Evolutionary conservation across 2,329 filamentous ascomycete genomes (phyloP).

Genomic region (Ophiosphaerella korrae): DNA sequence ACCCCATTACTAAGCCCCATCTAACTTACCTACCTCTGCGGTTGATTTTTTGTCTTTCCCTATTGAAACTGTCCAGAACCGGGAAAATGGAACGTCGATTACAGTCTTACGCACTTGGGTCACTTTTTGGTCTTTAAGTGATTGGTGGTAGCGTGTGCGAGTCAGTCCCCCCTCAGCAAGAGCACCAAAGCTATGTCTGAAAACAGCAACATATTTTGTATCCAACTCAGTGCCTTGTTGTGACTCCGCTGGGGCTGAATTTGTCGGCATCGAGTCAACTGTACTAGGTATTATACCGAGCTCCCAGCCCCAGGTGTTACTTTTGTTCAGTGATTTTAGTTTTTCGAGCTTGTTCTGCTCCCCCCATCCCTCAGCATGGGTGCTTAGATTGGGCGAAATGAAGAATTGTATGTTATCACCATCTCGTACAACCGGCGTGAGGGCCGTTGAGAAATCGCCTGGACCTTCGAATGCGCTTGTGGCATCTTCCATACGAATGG

Average conservation of each 20-base stretch:
- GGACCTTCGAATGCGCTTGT: slow-evolving; percentile 21
- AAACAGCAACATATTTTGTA: slow-evolving; percentile 21
- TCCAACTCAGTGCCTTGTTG: slow-evolving; percentile 20
- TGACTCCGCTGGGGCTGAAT: slow-evolving; percentile 15
- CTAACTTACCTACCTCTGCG: no score
- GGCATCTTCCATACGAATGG: slow-evolving; percentile 2
- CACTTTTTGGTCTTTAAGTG: no score
- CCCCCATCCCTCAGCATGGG: background rate
- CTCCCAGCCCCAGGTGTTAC: slow-evolving; percentile 27
- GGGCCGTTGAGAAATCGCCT: slow-evolving; percentile 42
- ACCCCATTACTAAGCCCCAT: no score
- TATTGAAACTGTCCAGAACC: no score
- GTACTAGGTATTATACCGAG: slow-evolving; percentile 54
- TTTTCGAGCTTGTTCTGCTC: slow-evolving; percentile 1
- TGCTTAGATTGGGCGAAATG: slow-evolving; percentile 20
- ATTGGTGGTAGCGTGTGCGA: no score
- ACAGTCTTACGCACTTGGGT: no score
- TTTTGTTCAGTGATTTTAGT: background rate
- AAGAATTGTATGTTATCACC: slow-evolving; percentile 64
- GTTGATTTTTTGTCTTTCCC: no score
- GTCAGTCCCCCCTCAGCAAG: slow-evolving; percentile 62
- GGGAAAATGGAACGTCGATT: no score
- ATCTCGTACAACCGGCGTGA: slow-evolving; percentile 64
- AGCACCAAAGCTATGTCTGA: slow-evolving; percentile 62
- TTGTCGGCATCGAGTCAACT: slow-evolving; percentile 40